Evolutionary conservation across 805 yeast species (phyloP).

Genomic region (Candida peoriensis): DNA sequence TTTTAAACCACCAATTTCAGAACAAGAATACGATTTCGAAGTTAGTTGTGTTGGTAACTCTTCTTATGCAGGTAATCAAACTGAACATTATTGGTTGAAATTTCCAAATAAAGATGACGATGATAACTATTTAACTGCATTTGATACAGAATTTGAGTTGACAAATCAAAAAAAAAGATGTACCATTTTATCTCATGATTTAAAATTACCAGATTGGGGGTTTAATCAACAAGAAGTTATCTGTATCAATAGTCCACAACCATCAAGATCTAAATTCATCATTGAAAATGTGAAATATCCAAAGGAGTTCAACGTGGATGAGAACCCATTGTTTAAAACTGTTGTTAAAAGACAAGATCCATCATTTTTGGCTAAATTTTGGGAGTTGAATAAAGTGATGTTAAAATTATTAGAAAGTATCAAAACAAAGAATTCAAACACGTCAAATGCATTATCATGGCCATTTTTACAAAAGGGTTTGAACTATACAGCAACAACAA

Average conservation of each 20-base stretch:
- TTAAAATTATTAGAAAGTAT: conserved; percentile 13
- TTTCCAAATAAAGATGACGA: conserved; percentile 17
- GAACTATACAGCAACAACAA: conserved; percentile 44
- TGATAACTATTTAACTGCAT: conserved; percentile 25
- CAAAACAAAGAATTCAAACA: conserved; percentile 22
- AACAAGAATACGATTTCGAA: conserved; percentile 85
- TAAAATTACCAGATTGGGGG: conserved; percentile 80
- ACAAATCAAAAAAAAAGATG: conserved; percentile 67
- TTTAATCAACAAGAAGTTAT: conserved; percentile 81
- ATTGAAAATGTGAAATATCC: conserved; percentile 52
- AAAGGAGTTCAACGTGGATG: conserved; percentile 20
- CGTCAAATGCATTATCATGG: conserved; percentile 55
- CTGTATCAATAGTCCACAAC: conserved; percentile 71
- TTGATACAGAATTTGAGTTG: conserved; percentile 67
- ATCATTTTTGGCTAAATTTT: conserved; percentile 15
- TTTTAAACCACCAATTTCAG: conserved; percentile 80
- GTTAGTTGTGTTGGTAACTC: conserved; percentile 68
- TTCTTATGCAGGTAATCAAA: conserved; percentile 58
- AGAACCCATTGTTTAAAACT: conserved; percentile 18
- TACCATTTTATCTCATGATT: conserved; percentile 65
- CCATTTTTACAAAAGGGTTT: conserved; percentile 55
- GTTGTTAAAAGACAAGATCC: conserved; percentile 19
- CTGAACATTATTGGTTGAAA: conserved; percentile 61
- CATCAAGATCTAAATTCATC: conserved; percentile 66
- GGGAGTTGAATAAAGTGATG: conserved; percentile 18